Conservation (phyloP, 78 protist genomes). For the Emiliania huxleyi region DNA sequence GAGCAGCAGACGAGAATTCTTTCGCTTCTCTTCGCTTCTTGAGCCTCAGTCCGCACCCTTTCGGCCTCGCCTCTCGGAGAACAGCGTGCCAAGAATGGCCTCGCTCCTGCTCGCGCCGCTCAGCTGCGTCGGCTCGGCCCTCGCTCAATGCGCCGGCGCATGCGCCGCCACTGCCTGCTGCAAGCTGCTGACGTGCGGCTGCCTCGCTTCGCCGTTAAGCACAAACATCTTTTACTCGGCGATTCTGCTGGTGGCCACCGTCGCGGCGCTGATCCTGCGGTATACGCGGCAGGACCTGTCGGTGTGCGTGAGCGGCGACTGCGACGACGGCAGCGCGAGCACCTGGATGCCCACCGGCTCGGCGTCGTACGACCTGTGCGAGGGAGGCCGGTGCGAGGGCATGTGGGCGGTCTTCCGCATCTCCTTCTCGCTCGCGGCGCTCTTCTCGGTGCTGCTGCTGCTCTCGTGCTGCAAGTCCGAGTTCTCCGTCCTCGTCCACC, state of each 20-base stretch:
- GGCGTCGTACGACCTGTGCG: background rate
- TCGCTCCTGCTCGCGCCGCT: background rate
- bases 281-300: background rate
- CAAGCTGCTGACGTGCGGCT: background rate
- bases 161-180: background rate
- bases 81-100: too few species aligned
- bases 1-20: too few species aligned
- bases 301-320: too few species aligned
- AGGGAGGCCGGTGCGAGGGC: background rate
- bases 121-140: background rate
- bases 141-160: background rate
- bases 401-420: constrained; percentile 7
- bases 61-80: too few species aligned
- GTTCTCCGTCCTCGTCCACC: background rate
- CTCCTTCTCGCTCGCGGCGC: background rate
- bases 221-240: background rate
- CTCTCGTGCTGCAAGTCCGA: background rate
- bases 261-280: background rate
- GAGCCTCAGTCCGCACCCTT: too few species aligned
- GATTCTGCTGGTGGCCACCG: background rate
- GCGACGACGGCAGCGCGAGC: too few species aligned
- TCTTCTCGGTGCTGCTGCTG: background rate
- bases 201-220: background rate
- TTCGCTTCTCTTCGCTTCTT: too few species aligned
- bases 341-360: background rate